Base-by-base conservation (phyloP, 2,329 filamentous ascomycete species). In the Fusarium aywerte region DNA sequence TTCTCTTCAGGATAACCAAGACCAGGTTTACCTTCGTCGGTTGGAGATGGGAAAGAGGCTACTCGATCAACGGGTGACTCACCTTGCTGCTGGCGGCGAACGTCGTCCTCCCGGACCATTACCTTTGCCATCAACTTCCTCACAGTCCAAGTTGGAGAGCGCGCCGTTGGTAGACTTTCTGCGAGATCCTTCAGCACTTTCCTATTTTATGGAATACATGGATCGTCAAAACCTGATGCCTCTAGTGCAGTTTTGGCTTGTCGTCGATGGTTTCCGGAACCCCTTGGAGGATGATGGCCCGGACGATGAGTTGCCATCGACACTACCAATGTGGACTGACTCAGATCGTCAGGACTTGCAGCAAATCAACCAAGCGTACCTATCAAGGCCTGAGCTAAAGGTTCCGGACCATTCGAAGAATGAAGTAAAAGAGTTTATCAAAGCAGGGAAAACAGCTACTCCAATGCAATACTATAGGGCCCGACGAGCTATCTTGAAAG, bases 121-220 rank as follows among this genome's bases (percentile, higher is more conserved):
- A 7, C 58, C 70, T n/a, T 13, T 52, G 9, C 63, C 73, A 7
- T 44, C 65, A 3, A 72, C 72, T 23, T 71, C 67, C 4, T 76
- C 77, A 15, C 80, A 85, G n/a, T 90, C 91, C 3, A 86, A 85
- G 42, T 81, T 94, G 36, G 90, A 93, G 67, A 91, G 91, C 70
- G 90, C 90, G 9, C 89, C 92, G 1, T 82, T 98, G 3, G 87
- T 90, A 13, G 93, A 98, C 68, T 84, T 99, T n/a, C 84, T 99
- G 58, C 91, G 94, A 69, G 93, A 96, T 77, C 88, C 96, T 4
- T 91, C 95, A 2, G 95, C 93, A 1, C 83, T 99, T 10, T 98
- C 96, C 4, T 99, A 97, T 76, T 98, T 99, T 80, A 99, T 99
- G 96, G 96, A 99, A 76, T 98, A 93, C 74, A 99, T 99, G 96